Base-by-base conservation (phyloP, 2,329 filamentous ascomycete species). In the Blastomyces emzantsi region DNA sequence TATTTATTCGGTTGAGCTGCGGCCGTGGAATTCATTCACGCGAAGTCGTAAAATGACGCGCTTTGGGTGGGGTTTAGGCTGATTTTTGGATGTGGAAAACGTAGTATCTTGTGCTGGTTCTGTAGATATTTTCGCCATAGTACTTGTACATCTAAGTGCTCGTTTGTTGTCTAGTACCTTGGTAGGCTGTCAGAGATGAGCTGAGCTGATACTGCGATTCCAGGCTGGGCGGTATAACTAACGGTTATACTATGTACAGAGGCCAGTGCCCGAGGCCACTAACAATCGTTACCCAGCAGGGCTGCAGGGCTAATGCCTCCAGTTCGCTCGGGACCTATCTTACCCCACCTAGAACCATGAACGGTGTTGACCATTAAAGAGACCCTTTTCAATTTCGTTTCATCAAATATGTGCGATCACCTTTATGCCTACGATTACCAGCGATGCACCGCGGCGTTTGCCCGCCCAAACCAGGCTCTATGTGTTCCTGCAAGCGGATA, bases 21-120 rank as follows among this genome's bases (percentile, higher is more conserved):
- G 1, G 13, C 39, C 61, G 49, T 62, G 41, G 51, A 62, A 62
- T 62, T 62, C 52, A 22, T 62, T 33, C 41, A 62, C 52, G 5
- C 52, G 52, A n/a, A 62, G 61, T 47, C 61, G 52, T 47, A 62
- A 57, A 47, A 62, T 58, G 39, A 62, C 61, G 30, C 36, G 61
- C 19, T 62, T 62, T 3, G 61, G 61, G 22, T 28, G 3, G 28
- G 28, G 13, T 47, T 47, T 58, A 28, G 2, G 45, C 33, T 39
- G 57, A 57, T 5, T 7, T n/a, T 47, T 22, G 9, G 41, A 47
- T n/a, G n/a, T 41, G 2, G 52, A 30, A 3, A 30, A 15, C 19
- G 7, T 33, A 49, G 52, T 28, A 30, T 62, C 49, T 57, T 33
- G 1, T 30, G 51, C 25, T 62, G 61, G 47, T 43, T 62, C 25